Evolutionary conservation across 2,329 filamentous ascomycete species (phyloP).

Genomic region (Aspergillus sergii): DNA sequence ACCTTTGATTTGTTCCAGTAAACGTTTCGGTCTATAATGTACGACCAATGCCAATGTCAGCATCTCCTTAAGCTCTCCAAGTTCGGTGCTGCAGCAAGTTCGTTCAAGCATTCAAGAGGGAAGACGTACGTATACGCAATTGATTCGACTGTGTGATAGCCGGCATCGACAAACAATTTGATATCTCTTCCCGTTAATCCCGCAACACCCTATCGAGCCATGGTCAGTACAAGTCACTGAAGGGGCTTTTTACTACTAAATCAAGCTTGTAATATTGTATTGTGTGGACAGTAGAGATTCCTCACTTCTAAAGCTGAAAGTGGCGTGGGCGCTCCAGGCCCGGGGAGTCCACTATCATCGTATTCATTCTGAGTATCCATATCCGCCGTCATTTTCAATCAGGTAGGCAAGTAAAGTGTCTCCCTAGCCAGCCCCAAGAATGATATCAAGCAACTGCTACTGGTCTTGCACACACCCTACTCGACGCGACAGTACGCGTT

Average conservation of each 20-base stretch:
- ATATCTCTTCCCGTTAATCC: constrained; percentile 95
- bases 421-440: background rate
- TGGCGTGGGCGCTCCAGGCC: constrained; percentile 91
- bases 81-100: background rate
- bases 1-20: constrained; percentile 93
- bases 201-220: constrained; percentile 70
- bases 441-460: background rate
- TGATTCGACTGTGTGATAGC: constrained; percentile 92
- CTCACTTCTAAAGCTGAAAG: constrained; percentile 81
- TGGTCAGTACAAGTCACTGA: constrained; percentile 11
- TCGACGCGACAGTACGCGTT: background rate
- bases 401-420: background rate
- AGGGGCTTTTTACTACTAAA: background rate
- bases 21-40: constrained; percentile 61
- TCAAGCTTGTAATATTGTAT: background rate
- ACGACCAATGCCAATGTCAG: background rate
- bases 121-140: constrained; percentile 81
- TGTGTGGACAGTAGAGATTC: background rate
- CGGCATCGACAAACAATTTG: constrained; percentile 86
- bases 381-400: constrained; percentile 46
- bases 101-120: background rate
- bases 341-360: constrained; percentile 74
- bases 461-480: background rate
- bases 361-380: constrained; percentile 71
- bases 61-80: background rate